These are phyloP conservation scores for Candida labiduridarum DNA, from an alignment of 1,139 yeast species.

Conservation along the genomic window DNA sequence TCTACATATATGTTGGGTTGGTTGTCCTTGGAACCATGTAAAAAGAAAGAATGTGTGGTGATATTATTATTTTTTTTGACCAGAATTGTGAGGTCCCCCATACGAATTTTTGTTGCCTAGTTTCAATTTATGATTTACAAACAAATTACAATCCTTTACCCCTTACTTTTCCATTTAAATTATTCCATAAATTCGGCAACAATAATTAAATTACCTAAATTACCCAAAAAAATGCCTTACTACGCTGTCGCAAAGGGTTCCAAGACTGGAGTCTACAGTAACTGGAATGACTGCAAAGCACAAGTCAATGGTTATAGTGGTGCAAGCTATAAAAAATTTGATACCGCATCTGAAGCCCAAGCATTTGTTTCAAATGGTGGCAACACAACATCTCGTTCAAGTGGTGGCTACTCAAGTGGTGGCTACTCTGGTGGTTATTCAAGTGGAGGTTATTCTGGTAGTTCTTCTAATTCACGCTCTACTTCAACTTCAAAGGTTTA, in stretches of 20 bases:
- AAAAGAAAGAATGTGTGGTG: neutral
- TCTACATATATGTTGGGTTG: neutral
- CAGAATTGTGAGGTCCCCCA: no score
- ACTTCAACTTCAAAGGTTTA: constrained; percentile 31
- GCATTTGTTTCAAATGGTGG: neutral
- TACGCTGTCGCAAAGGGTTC: constrained; percentile 68
- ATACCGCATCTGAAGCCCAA: constrained; percentile 45
- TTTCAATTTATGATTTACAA: no score
- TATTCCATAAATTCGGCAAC: no score
- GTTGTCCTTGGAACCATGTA: neutral
- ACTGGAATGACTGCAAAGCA: constrained; percentile 51
- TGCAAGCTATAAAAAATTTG: constrained; percentile 58
- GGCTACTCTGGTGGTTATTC: neutral
- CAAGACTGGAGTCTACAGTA: constrained; percentile 49
- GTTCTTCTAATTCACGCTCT: no score
- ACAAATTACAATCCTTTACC: no score
- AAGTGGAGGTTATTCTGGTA: neutral
- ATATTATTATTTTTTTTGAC: no score
- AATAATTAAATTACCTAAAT: neutral
- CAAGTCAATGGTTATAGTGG: constrained; percentile 54
- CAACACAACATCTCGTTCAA: neutral
- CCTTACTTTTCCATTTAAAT: no score
- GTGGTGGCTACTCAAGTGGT: neutral
- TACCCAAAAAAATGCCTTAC: constrained; percentile 22
- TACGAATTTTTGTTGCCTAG: no score